Base-by-base conservation (phyloP, 2,329 filamentous ascomycete species). In the Exophiala phaeomuriformis region DNA sequence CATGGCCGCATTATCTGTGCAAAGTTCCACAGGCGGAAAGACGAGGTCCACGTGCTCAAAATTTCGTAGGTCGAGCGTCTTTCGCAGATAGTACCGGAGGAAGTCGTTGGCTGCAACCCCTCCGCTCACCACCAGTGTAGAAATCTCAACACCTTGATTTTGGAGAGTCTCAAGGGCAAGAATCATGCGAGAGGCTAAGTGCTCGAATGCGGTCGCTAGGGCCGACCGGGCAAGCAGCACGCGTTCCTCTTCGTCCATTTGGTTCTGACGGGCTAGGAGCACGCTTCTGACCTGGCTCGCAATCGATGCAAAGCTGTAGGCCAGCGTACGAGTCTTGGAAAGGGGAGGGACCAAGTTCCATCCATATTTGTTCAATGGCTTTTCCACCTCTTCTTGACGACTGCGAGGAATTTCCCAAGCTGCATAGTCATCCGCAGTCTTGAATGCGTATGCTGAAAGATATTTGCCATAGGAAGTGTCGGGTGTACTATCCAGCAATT, bases 1-100 rank as follows among this genome's bases (percentile, higher is more conserved):
- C 93, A 98, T 98, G 45, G 90, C 88, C 8, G 93, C 93, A 69
- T 98, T 97, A 65, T 98, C 93, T 0, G 89, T 96, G 66, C 93
- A 97, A 49, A 91, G 76, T 40, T 77, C 75, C 6, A 80, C 70
- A 2, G 90, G 90, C n/a, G 93, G 91, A 51, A 85, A 86, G 31
- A 84, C 71, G 5, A 96, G 68, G 7, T 76, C 63, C 30, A 94
- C 68, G 59, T 81, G 63, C 0, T 66, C 65, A 64, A 82, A 84
- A 0, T 87, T 87, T 41, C 85, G 79, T n/a, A 75, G 78, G 59
- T 84, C 78, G 40, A 96, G 72, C 47, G 76, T 79, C n/a, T 67
- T 69, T 1, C 74, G 71, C 1, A 81, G 69, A 51, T 97, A 77
- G 63, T 83, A 78, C 67, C 84, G 80, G 40, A 98, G 74, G 67